phyloP scores from a whole-genome alignment of 2,329 filamentous ascomycete genomes.

The Curvularia sp. region DNA sequence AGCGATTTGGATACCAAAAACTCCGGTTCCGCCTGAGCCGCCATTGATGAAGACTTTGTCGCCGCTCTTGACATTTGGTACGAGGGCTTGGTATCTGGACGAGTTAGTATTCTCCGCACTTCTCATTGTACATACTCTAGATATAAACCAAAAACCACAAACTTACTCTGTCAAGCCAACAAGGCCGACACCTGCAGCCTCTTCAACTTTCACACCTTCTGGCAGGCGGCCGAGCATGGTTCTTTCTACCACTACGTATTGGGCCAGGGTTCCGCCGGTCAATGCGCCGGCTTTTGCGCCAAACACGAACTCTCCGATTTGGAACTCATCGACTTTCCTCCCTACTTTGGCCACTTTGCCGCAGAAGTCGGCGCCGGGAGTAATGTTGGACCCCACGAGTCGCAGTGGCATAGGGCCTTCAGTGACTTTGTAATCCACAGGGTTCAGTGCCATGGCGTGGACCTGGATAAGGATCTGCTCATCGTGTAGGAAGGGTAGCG shows the following conservation, averaged over 20 bases:
- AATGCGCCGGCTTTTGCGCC: constrained; percentile 43
- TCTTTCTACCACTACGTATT: constrained; percentile 45
- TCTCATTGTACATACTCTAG: neutral
- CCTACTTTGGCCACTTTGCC: constrained; percentile 56
- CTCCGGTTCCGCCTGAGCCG: constrained; percentile 67
- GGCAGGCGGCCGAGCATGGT: constrained; percentile 34
- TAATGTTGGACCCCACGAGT: constrained; percentile 48
- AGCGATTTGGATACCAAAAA: constrained; percentile 68
- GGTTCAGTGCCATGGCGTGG: constrained; percentile 63
- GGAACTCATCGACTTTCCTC: constrained; percentile 34
- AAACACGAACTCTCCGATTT: constrained; percentile 51
- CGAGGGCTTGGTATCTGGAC: constrained; percentile 42
- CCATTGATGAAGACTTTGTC: constrained; percentile 70
- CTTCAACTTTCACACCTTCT: constrained; percentile 36
- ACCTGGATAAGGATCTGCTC: constrained; percentile 64
- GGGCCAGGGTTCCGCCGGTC: constrained; percentile 47
- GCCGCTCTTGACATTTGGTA: constrained; percentile 48
- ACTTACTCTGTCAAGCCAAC: constrained; percentile 50
- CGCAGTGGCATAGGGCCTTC: constrained; percentile 53
- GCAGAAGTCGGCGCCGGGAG: constrained; percentile 60
- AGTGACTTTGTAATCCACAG: constrained; percentile 69
- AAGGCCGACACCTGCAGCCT: constrained; percentile 48
- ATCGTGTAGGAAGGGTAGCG: constrained; percentile 48
- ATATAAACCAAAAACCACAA: neutral
- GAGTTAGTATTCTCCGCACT: neutral